Evolutionary conservation across 768 basidiomycete genomes (phyloP), one percentile per base, ranked within the genome.

Genomic region (Pleurotus salmoneostramineus): DNA sequence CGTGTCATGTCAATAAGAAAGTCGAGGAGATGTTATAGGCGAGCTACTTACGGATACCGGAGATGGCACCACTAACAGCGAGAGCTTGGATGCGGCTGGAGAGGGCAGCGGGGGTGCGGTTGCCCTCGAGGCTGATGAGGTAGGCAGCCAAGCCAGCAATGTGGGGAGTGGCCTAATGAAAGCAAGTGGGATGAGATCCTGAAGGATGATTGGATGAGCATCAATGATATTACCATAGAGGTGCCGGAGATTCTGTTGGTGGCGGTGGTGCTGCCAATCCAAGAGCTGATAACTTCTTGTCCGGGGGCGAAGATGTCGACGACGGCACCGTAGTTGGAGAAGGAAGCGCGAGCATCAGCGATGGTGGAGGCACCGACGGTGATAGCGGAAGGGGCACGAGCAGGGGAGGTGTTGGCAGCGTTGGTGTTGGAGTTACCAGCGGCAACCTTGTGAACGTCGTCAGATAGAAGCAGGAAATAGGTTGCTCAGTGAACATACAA

Each of bases 301-400:
- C 77, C 77, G 27, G 77, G 76, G 5, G 76, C 77, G 56, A 74
- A 75, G 61, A 78, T 57, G 58, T 77, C 71, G 58, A 79, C 71
- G 50, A 68, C 61, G 12, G 66, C 14, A 21, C 77, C 77, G 51
- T 64, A 76, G 66, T 78, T 77, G 49, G 75, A 77, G 71, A 70
- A 75, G 6, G 58, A 66, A 33, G 72, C 68, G 6, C 71, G 65
- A 4, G 62, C 62, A 49, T 75, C 76, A 5, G 61, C 60, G 63
- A 78, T 76, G 46, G 64, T 68, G n/a, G 62, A 68, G 6, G 76
- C 74, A 40, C 73, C 77, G 43, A 79, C 73, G 31, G 76, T 77
- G 59, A 70, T 73, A 17, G 69, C 76, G 7, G 60, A 59, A 5
- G 69, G 61, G 0, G 67, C 68, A 46, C 72, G 68, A 35, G 76